Conservation (phyloP, 305 asterid species). For the Withania somnifera region DNA sequence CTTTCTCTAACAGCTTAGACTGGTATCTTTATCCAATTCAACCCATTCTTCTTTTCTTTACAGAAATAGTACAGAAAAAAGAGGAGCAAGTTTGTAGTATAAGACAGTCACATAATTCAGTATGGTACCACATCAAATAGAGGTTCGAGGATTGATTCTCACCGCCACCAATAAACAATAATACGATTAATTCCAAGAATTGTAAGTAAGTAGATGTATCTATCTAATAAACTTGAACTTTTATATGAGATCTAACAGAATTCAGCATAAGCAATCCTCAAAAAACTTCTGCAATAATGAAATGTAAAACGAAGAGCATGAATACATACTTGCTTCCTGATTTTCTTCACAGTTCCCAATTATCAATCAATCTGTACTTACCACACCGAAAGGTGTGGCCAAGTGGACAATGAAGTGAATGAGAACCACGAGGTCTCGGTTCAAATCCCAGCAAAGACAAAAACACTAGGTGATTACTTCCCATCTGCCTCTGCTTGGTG, state of each 20-base stretch:
- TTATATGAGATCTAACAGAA: background rate
- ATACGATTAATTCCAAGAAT: background rate
- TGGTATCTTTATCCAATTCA: background rate
- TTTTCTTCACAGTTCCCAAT: no score
- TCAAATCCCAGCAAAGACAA: no score
- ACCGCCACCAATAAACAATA: background rate
- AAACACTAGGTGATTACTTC: no score
- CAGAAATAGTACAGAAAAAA: background rate
- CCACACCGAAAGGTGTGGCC: no score
- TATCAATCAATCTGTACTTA: no score
- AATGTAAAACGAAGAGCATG: background rate
- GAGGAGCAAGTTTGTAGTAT: background rate
- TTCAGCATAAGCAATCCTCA: background rate
- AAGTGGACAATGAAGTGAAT: no score
- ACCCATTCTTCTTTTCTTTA: background rate
- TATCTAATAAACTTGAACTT: background rate
- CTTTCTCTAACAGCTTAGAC: background rate
- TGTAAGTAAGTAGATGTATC: background rate
- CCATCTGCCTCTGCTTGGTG: no score
- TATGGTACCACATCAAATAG: background rate
- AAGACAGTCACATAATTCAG: background rate
- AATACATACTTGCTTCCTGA: no score
- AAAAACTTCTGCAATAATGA: background rate
- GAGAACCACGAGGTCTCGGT: no score
- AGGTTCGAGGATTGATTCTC: background rate